Percentiles rank a stretch among this genome's conserved stretches.
These are phyloP conservation scores for Colletotrichum australisinense DNA, from an alignment of 2,329 filamentous ascomycete species.

Conservation along the genomic window DNA sequence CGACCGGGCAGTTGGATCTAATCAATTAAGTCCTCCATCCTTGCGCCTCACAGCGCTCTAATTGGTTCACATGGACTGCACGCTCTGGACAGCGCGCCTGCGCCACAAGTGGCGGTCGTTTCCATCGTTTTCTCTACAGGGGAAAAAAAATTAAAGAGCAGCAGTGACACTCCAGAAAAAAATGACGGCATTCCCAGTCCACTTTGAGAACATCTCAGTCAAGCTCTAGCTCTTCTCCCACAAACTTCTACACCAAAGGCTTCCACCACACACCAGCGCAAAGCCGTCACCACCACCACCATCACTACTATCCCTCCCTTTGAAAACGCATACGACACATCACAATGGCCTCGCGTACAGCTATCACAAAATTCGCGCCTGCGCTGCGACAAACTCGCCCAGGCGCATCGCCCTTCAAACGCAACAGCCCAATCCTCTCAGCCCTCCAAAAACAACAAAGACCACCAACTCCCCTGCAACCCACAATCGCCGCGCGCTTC, in stretches of 20 bases:
- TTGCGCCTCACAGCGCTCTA: background rate
- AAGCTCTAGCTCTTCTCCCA: background rate
- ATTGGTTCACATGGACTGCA: no score
- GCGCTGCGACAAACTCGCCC: constrained; percentile 24
- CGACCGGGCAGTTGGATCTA: constrained; percentile 15
- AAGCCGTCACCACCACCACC: background rate
- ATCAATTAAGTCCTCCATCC: constrained; percentile 3
- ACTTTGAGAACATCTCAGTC: background rate
- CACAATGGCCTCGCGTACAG: constrained; percentile 32
- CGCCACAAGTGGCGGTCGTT: constrained; percentile 23
- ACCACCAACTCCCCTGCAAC: constrained; percentile 6
- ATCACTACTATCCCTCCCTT: background rate
- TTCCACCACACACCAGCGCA: background rate
- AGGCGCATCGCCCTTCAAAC: constrained; percentile 16
- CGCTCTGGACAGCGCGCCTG: background rate
- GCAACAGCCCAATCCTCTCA: constrained; percentile 5
- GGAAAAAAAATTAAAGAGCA: background rate
- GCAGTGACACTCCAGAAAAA: background rate
- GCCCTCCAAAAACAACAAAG: constrained; percentile 5
- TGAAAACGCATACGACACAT: background rate
- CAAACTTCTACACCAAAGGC: background rate
- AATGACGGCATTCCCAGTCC: constrained; percentile 29
- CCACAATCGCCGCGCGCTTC: constrained; percentile 35
- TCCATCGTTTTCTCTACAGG: background rate
- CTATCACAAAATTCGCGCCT: constrained; percentile 16